Conservation (phyloP, 345 rosid genomes). For the Hibiscus syriacus region DNA sequence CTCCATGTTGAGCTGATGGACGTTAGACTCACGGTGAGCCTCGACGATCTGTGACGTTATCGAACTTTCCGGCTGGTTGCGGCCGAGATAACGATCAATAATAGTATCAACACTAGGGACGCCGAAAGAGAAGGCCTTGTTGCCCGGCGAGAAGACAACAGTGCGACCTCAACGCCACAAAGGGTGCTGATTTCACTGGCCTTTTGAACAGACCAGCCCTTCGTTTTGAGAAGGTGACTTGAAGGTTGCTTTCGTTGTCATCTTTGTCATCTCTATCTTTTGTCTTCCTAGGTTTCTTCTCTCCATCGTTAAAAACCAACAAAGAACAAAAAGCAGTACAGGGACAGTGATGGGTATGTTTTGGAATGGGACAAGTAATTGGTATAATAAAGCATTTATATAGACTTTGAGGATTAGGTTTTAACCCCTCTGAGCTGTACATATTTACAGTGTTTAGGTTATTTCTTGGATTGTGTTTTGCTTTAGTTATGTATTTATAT, state of each 20-base stretch:
- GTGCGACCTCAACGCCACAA: conserved; percentile 31
- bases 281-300: conserved; percentile 23
- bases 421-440: not conserved
- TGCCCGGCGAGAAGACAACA: conserved; percentile 27
- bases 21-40: conserved; percentile 30
- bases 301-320: conserved; percentile 6
- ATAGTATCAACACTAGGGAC: conserved; percentile 28
- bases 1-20: conserved; percentile 42
- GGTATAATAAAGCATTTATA: not conserved
- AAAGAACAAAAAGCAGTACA: not conserved
- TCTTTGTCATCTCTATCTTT: conserved; percentile 29
- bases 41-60: conserved; percentile 32
- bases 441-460: not conserved
- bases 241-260: conserved; percentile 25
- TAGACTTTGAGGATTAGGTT: not conserved
- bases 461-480: too few relatives aligned
- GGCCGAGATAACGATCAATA: conserved; percentile 16
- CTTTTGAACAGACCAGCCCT: conserved; percentile 32
- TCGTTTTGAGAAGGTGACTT: conserved; percentile 36
- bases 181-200: conserved; percentile 36
- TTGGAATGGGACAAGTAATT: not conserved
- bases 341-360: not conserved
- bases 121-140: conserved; percentile 27
- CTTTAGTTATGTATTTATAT: too few relatives aligned
- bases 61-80: conserved; percentile 11